Base-by-base conservation (phyloP, 2,329 filamentous ascomycete genomes). In the Westerdykella ornata region DNA sequence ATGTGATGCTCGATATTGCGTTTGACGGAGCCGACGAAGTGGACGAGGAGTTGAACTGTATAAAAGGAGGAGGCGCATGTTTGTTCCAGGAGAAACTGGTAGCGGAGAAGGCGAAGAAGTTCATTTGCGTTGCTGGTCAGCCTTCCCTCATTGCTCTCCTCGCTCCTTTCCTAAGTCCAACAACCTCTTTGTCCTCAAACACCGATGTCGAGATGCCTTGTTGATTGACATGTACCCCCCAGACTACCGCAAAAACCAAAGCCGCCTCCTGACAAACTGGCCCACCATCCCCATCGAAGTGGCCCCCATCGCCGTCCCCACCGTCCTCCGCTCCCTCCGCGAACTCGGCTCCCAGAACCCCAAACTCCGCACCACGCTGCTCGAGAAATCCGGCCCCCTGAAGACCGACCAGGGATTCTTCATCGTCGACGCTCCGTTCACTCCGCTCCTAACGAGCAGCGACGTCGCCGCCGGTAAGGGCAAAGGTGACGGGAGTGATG, bases 21-120 rank as follows among this genome's bases (percentile, higher is more conserved):
- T 98, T 98, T 63, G 92, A 98, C 61, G 92, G 92, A 40, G 92
- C 92, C 3, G 92, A 98, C 64, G 92, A 98, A 72, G 88, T 98
- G 22, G 92, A 98, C 63, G 82, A 87, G 35, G 85, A 94, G 39
- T 71, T 98, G 45, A 98, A 97, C 68, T 88, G 90, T 62, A 97
- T 98, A 72, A 97, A 97, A 72, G 92, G 92, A 41, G 92, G 92
- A 37, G 92, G 92, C 44, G 92, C 88, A n/a, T 98, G 92, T 68
- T 71, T 97, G 42, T 94, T 95, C 72, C 92, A 97, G 68, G 92
- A 98, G 71, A 98, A 98, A 73, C 75, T 98, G 28, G 89, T 98
- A 4, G 89, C 89, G 4, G 80, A 87, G 45, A 79, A 84, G 37
- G 84, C 88, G 3, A 85, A 81, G 67, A 85, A 86, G 62, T 95